Base-by-base conservation (phyloP, 2,329 filamentous ascomycete genomes). In the Exophiala dermatitidis region DNA sequence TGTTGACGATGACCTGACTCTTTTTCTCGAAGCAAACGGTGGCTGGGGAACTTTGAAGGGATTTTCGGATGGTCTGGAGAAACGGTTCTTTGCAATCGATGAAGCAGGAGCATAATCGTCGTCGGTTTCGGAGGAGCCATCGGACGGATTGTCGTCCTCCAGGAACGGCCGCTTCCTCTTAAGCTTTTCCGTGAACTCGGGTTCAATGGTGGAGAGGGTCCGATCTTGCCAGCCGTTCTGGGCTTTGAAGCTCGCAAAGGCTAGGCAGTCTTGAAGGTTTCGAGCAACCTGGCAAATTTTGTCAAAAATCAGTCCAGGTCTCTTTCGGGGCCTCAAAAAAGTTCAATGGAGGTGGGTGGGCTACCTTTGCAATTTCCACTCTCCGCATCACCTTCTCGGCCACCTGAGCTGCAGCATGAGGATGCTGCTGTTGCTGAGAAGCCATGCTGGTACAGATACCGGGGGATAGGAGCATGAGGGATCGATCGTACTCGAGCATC, bases 191-290 rank as follows among this genome's bases (percentile, higher is more conserved):
- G 91, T 85, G 59, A 91, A 75, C 68, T 85, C 86, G 48, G 89
- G 88, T 72, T 95, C 89, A 72, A 95, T 88, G 57, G 78, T 84
- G 68, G 90, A 88, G 66, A 94, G 81, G 59, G 86, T 88, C 68
- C 95, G 80, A 70, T 93, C 88, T 72, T 96, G 86, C 84, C 90
- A 94, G 68, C 90, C 90, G 74, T 95, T 86, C 72, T 94, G 90
- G 62, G 93, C 90, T 75, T 97, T 97, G 80, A 96, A 93, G 71
- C 94, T 93, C 68, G 93, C 93, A 60, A 97, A 82, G 54, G 93
- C 91, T 56, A 98, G 83, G 60, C 91, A 88, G 75, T 95, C 90
- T 74, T 97, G 90, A 51, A 98, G 78, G 66, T 86, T 87, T 68
- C 91, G 81, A 64, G 90, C 93, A 76, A 98, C 95, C 93, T 97